phyloP scores from a whole-genome alignment of 805 yeast genomes.

The Debaryomyces castellii region DNA sequence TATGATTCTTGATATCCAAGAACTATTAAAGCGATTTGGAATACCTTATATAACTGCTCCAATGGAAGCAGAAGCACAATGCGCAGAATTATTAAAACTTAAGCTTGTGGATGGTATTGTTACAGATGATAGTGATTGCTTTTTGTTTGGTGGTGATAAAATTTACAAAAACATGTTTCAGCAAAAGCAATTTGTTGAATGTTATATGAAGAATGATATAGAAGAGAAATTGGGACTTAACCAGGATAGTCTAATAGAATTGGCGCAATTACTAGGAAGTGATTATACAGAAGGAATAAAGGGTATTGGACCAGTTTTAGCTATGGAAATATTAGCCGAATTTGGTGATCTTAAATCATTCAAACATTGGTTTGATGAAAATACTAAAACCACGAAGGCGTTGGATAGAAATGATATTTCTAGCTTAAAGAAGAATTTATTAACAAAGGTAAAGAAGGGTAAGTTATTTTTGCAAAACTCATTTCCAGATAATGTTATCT shows the following conservation, averaged over 20 bases:
- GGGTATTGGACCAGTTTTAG: constrained; percentile 92
- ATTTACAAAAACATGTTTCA: constrained; percentile 93
- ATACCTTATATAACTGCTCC: constrained; percentile 96
- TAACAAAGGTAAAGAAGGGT: constrained; percentile 52
- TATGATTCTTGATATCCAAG: constrained; percentile 91
- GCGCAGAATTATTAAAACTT: constrained; percentile 73
- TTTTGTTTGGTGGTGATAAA: constrained; percentile 82
- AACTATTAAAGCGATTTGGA: constrained; percentile 81
- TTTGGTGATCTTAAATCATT: constrained; percentile 50
- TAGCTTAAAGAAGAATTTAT: constrained; percentile 55
- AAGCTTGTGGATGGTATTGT: constrained; percentile 89
- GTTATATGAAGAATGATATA: constrained; percentile 64
- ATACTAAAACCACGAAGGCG: constrained; percentile 36
- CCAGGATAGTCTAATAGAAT: constrained; percentile 64
- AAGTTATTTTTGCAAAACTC: constrained; percentile 55
- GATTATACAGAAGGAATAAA: constrained; percentile 93
- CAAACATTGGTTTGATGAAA: constrained; percentile 58
- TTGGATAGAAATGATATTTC: constrained; percentile 41
- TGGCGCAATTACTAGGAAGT: constrained; percentile 86
- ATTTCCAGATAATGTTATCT: constrained; percentile 71
- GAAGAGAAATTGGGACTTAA: constrained; percentile 61
- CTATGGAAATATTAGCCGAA: constrained; percentile 87
- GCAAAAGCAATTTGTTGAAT: constrained; percentile 89
- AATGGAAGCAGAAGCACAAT: constrained; percentile 99
- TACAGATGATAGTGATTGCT: constrained; percentile 97